Evolutionary conservation across 192 early-diverging fungal species (phyloP).

Genomic region (Mortierella antarctica): DNA sequence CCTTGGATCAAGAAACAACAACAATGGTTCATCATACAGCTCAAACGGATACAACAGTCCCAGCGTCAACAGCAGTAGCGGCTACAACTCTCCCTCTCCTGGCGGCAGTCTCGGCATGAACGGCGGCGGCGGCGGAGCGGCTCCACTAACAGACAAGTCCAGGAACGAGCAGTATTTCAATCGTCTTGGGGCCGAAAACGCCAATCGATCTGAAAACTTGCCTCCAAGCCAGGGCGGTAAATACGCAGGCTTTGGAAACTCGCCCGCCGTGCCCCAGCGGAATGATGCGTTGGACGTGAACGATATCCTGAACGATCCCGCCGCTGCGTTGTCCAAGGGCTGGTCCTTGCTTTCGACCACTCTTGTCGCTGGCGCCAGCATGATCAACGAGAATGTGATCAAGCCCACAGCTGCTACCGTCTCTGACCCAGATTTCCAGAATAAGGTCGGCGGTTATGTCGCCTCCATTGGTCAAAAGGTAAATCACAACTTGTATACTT

Average conservation of each 20-base stretch:
- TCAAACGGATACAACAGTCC: slow-evolving; percentile 24
- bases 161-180: slow-evolving; percentile 87
- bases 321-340: slow-evolving; percentile 73
- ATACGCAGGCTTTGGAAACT: slow-evolving; percentile 79
- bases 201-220: slow-evolving; percentile 63
- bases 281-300: slow-evolving; percentile 57
- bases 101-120: slow-evolving; percentile 28
- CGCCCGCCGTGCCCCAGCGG: slow-evolving; percentile 47
- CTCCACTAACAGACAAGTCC: slow-evolving; percentile 60
- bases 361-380: slow-evolving; percentile 65
- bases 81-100: slow-evolving; percentile 33
- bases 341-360: slow-evolving; percentile 72
- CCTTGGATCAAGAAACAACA: slow-evolving; percentile 19
- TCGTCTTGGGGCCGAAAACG: slow-evolving; percentile 69
- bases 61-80: neutral
- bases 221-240: slow-evolving; percentile 84
- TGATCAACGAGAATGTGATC: slow-evolving; percentile 73
- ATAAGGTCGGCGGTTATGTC: slow-evolving; percentile 71
- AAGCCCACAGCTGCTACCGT: slow-evolving; percentile 70
- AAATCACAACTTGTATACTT: neutral
- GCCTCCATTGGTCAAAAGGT: slow-evolving; percentile 67
- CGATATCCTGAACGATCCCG: slow-evolving; percentile 75
- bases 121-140: slow-evolving; percentile 13
- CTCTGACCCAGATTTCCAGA: slow-evolving; percentile 74
- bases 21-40: slow-evolving; percentile 16